A percentile compares a stretch with the other conserved stretches of the same genome.
Evolutionary conservation across 1,139 yeast genomes (phyloP).

Genomic region (Yamadazyma aaseri): DNA sequence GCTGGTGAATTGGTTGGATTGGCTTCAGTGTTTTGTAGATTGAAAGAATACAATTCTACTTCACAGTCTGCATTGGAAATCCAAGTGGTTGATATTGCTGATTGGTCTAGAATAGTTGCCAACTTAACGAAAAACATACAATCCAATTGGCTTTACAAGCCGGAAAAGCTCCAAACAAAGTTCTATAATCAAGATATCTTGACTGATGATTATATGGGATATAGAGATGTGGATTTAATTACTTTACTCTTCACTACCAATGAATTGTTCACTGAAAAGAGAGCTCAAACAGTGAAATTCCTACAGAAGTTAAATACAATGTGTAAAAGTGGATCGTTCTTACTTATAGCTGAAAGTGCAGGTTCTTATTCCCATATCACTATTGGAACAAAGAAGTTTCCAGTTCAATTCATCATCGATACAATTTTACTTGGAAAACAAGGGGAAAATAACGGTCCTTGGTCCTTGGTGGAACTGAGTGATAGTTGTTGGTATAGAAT

Average conservation of each 20-base stretch:
- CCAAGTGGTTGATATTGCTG: conserved; percentile 70
- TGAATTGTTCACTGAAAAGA: conserved; percentile 73
- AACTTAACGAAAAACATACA: conserved; percentile 43
- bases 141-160: conserved; percentile 51
- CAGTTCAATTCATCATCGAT: conserved; percentile 78
- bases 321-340: conserved; percentile 55
- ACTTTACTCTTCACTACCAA: conserved; percentile 83
- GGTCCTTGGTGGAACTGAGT: conserved; percentile 64
- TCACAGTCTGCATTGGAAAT: conserved; percentile 40
- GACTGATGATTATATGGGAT: conserved; percentile 15
- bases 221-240: conserved; percentile 40
- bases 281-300: conserved; percentile 57
- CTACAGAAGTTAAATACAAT: conserved; percentile 48
- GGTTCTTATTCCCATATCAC: conserved; percentile 84
- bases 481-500: conserved; percentile 86
- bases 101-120: conserved; percentile 61
- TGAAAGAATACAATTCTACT: conserved; percentile 39
- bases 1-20: conserved; percentile 78
- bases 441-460: conserved; percentile 49
- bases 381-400: conserved; percentile 73
- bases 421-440: conserved; percentile 62
- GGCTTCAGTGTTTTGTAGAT: conserved; percentile 55
- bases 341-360: conserved; percentile 81
- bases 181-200: conserved; percentile 54
- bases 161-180: conserved; percentile 37